Percentiles rank a stretch among this genome's conserved stretches.
phyloP scores from a whole-genome alignment of 768 basidiomycete genomes.

The Pleurotus djamor region DNA sequence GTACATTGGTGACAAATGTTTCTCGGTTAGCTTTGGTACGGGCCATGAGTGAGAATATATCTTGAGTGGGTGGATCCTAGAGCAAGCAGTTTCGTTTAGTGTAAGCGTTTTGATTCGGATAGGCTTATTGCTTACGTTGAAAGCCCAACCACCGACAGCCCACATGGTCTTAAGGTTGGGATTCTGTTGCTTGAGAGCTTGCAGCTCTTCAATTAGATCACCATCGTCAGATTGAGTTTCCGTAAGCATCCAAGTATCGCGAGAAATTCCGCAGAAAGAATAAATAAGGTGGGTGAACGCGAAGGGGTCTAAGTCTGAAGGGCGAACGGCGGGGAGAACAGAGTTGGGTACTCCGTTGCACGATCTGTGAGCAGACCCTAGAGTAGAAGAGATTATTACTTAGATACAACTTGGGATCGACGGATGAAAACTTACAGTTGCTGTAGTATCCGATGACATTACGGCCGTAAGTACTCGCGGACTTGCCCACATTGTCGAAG shows the following conservation, averaged over 20 bases:
- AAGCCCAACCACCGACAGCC: slow-evolving; percentile 7
- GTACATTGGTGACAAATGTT: not conserved
- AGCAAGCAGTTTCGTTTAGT: not conserved
- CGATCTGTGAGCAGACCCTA: slow-evolving; percentile 3
- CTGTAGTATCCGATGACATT: slow-evolving; percentile 7
- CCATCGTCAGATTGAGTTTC: slow-evolving; percentile 7
- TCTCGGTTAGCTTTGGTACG: not conserved
- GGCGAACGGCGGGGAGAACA: slow-evolving; percentile 5
- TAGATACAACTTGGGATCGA: not conserved
- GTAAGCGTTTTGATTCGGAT: not conserved
- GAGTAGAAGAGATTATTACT: not conserved
- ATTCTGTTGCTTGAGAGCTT: slow-evolving; percentile 7
- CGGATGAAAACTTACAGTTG: not conserved
- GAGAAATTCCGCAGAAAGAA: slow-evolving; percentile 2
- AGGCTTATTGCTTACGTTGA: not conserved
- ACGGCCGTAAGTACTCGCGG: not conserved
- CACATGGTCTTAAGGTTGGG: not conserved
- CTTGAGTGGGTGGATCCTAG: not conserved
- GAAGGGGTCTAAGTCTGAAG: slow-evolving; percentile 3
- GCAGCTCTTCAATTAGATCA: slow-evolving; percentile 7
- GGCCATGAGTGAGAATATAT: not conserved
- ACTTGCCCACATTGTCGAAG: not conserved
- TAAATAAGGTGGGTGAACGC: slow-evolving; percentile 6
- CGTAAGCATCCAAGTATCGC: slow-evolving; percentile 1
- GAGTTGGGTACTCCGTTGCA: slow-evolving; percentile 4